A percentile compares a stretch with the other conserved stretches of the same genome.
These are phyloP conservation scores for Poronia punctata DNA, from an alignment of 495 filamentous ascomycete genomes.

Conservation along the genomic window DNA sequence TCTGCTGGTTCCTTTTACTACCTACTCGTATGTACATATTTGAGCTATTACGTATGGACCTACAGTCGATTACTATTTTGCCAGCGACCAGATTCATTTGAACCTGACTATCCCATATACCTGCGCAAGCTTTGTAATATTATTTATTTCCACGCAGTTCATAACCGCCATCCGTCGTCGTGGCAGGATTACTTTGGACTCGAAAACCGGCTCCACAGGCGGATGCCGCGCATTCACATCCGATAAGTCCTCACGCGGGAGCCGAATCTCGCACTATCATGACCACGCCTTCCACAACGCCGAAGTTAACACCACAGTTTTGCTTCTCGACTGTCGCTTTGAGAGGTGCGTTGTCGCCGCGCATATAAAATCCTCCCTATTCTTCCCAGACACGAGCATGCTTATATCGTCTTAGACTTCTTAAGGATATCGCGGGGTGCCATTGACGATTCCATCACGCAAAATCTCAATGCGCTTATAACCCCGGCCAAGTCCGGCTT, in stretches of 20 bases:
- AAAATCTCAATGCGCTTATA: constrained; percentile 85
- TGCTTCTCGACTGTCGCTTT: constrained; percentile 85
- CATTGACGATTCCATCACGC: constrained; percentile 88
- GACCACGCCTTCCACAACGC: constrained; percentile 53
- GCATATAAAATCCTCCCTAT: too few relatives aligned
- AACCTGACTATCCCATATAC: too few relatives aligned
- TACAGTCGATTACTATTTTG: too few relatives aligned
- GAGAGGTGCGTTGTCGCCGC: constrained; percentile 53
- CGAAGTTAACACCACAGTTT: constrained; percentile 75
- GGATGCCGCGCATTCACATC: constrained; percentile 22
- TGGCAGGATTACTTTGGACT: constrained; percentile 47
- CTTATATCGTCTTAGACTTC: constrained; percentile 60
- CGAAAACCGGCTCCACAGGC: constrained; percentile 31
- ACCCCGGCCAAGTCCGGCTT: constrained; percentile 67
- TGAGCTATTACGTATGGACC: too few relatives aligned
- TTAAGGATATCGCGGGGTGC: constrained; percentile 77
- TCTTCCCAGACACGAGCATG: background rate
- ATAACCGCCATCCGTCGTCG: constrained; percentile 17
- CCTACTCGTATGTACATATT: too few relatives aligned
- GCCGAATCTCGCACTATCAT: constrained; percentile 40
- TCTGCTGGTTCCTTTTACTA: too few relatives aligned
- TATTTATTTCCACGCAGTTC: too few relatives aligned
- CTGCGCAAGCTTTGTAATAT: too few relatives aligned
- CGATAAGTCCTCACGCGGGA: constrained; percentile 11
- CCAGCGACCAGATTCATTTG: too few relatives aligned